Percentiles rank a stretch among this genome's conserved stretches.
These are phyloP conservation scores for Alternaria arborescens DNA, from an alignment of 2,329 filamentous ascomycete genomes.

Conservation along the genomic window DNA sequence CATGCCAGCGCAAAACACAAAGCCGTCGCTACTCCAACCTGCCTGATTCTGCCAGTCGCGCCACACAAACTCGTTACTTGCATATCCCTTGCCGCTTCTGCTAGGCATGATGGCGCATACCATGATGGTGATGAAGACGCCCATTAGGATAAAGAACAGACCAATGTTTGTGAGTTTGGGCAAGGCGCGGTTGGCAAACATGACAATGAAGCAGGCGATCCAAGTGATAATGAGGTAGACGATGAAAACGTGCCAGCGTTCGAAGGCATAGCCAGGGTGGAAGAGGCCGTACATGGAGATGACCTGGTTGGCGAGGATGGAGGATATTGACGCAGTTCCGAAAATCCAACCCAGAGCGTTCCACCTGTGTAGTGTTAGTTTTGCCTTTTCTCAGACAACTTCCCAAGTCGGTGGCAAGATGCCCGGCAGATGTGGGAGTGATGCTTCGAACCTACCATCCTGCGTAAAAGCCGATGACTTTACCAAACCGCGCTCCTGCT, in stretches of 20 bases:
- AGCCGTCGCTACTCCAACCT: slow-evolving; percentile 61
- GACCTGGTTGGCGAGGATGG: slow-evolving; percentile 57
- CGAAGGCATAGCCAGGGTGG: slow-evolving; percentile 55
- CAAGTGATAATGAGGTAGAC: slow-evolving; percentile 59
- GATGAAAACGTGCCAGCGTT: slow-evolving; percentile 63
- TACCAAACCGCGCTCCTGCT: slow-evolving; percentile 57
- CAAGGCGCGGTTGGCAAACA: slow-evolving; percentile 64
- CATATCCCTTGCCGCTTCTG: slow-evolving; percentile 54
- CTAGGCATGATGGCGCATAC: slow-evolving; percentile 65
- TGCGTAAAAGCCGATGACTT: slow-evolving; percentile 59
- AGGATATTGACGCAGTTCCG: slow-evolving; percentile 53
- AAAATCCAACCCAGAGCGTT: slow-evolving; percentile 62
- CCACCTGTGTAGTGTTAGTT: slow-evolving; percentile 50
- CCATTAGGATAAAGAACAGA: slow-evolving; percentile 61
- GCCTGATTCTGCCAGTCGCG: slow-evolving; percentile 57
- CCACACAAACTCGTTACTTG: slow-evolving; percentile 56
- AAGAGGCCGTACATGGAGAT: slow-evolving; percentile 61
- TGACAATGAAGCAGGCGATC: slow-evolving; percentile 56
- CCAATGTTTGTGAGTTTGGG: slow-evolving; percentile 65
- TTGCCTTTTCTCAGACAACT: too few species aligned
- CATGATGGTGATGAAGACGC: slow-evolving; percentile 64
- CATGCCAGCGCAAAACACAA: slow-evolving; percentile 72
- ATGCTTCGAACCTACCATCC: slow-evolving; percentile 50
- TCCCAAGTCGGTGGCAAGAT: neutral
- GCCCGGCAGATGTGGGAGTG: neutral